Conservation (phyloP, 2,329 filamentous ascomycete species). For the Aspergillus fumigatus region DNA sequence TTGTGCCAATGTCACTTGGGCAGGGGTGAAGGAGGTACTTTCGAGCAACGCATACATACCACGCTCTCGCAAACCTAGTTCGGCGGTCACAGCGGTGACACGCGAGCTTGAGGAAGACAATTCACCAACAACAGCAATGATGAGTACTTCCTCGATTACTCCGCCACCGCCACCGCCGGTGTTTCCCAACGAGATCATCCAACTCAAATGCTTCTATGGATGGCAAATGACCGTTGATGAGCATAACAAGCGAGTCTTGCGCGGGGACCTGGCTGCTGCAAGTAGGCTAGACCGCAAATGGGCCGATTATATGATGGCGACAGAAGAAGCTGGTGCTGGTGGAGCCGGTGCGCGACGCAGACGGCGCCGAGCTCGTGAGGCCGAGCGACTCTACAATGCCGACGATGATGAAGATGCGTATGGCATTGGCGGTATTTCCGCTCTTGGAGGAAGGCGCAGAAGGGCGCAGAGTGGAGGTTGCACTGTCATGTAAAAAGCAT, state of each 20-base stretch:
- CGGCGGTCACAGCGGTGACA: slow-evolving; percentile 31
- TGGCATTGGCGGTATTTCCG: slow-evolving; percentile 28
- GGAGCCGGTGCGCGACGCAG: slow-evolving; percentile 62
- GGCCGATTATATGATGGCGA: slow-evolving; percentile 90
- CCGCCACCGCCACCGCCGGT: slow-evolving; percentile 21
- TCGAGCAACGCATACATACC: slow-evolving; percentile 75
- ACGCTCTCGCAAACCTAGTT: slow-evolving; percentile 40
- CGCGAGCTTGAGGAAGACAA: slow-evolving; percentile 19
- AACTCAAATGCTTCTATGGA: slow-evolving; percentile 88
- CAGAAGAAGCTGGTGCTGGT: slow-evolving; percentile 69
- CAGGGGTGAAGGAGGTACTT: slow-evolving; percentile 79
- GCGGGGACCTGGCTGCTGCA: slow-evolving; percentile 70
- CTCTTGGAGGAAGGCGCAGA: slow-evolving; percentile 50
- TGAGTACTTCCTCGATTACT: slow-evolving; percentile 23
- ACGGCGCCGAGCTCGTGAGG: slow-evolving; percentile 73
- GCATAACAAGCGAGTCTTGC: slow-evolving; percentile 79
- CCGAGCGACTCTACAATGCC: slow-evolving; percentile 71
- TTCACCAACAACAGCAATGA: slow-evolving; percentile 8
- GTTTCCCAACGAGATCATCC: slow-evolving; percentile 74
- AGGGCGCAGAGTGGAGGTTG: slow-evolving; percentile 63
- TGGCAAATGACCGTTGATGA: slow-evolving; percentile 95
- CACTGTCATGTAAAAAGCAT: slow-evolving; percentile 55
- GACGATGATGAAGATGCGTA: slow-evolving; percentile 65
- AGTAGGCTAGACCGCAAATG: slow-evolving; percentile 81
- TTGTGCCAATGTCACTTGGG: slow-evolving; percentile 89